Conservation (phyloP, 2,329 filamentous ascomycete genomes). For the Eutypella sp. region DNA sequence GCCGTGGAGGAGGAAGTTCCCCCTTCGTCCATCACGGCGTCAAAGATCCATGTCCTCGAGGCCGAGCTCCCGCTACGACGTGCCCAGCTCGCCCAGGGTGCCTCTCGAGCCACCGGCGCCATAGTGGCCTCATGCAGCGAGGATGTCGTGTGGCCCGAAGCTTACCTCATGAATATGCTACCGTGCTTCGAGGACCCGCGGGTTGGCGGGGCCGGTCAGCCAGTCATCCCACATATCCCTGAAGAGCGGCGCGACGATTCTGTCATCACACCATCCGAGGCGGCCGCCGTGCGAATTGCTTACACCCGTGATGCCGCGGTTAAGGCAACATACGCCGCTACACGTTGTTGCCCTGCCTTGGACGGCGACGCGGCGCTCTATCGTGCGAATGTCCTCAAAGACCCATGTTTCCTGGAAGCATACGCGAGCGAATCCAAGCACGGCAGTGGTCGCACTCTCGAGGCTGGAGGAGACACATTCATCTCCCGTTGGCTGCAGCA, state of each 20-base stretch:
- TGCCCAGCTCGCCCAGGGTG: no score
- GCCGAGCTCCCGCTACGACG: no score
- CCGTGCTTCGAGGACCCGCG: slow-evolving; percentile 7
- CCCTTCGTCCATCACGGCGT: no score
- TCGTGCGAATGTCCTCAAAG: slow-evolving; percentile 4
- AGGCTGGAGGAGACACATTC: slow-evolving; percentile 8
- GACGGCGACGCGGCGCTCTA: slow-evolving; percentile 1
- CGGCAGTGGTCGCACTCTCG: neutral
- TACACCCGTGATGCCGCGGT: neutral
- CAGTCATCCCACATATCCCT: slow-evolving; percentile 3
- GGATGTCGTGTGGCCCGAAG: slow-evolving; percentile 5
- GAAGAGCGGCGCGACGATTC: neutral
- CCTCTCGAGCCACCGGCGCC: neutral
- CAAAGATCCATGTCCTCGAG: no score
- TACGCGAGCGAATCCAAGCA: slow-evolving; percentile 4
- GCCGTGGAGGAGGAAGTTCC: no score
- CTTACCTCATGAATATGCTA: slow-evolving; percentile 3
- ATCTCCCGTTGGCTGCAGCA: slow-evolving; percentile 8
- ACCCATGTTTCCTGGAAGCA: slow-evolving; percentile 1
- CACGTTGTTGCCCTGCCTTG: slow-evolving; percentile 2
- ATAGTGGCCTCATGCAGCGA: slow-evolving; percentile 8
- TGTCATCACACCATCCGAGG: slow-evolving; percentile 5
- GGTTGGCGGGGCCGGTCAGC: slow-evolving; percentile 2
- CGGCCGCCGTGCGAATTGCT: neutral
- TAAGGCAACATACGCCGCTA: neutral